A percentile compares a stretch with the other conserved stretches of the same genome.
Conservation (phyloP, 2,329 filamentous ascomycete genomes). For the Verticillium longisporum region DNA sequence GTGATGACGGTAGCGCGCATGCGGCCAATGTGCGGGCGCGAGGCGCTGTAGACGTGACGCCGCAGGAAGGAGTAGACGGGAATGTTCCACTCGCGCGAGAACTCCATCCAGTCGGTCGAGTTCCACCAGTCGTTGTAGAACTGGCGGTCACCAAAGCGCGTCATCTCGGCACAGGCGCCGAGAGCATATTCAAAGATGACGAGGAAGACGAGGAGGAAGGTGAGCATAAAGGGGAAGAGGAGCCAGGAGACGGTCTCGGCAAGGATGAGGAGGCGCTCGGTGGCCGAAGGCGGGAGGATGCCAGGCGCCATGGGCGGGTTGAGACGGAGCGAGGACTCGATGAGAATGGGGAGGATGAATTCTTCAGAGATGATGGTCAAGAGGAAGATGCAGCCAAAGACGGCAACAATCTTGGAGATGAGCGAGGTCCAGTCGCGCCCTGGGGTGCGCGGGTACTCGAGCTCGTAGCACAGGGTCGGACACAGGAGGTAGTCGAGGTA, state of each 20-base stretch:
- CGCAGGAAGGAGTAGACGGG: slow-evolving; percentile 94
- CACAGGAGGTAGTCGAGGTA: slow-evolving; percentile 84
- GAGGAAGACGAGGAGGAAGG: slow-evolving; percentile 89
- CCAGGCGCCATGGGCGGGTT: slow-evolving; percentile 28
- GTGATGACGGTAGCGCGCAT: slow-evolving; percentile 79
- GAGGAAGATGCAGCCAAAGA: slow-evolving; percentile 95
- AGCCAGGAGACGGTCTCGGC: slow-evolving; percentile 86
- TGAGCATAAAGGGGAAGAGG: slow-evolving; percentile 95
- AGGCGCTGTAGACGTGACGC: slow-evolving; percentile 86
- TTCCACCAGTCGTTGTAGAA: slow-evolving; percentile 83
- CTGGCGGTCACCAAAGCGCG: slow-evolving; percentile 84
- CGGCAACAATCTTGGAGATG: slow-evolving; percentile 76
- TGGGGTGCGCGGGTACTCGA: slow-evolving; percentile 82
- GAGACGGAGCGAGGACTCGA: slow-evolving; percentile 56
- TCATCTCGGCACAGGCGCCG: slow-evolving; percentile 91
- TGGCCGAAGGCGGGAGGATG: slow-evolving; percentile 26
- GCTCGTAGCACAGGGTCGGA: slow-evolving; percentile 93
- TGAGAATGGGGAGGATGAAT: slow-evolving; percentile 86
- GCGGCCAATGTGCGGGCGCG: slow-evolving; percentile 67
- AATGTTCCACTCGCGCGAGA: slow-evolving; percentile 95
- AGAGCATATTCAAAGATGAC: slow-evolving; percentile 98
- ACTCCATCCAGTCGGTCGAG: slow-evolving; percentile 87
- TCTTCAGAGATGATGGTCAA: slow-evolving; percentile 88
- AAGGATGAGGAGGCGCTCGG: slow-evolving; percentile 72
- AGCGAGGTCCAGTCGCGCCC: slow-evolving; percentile 72